Conservation (phyloP, 2,329 filamentous ascomycete species). For the Diaporthe citrichinensis region DNA sequence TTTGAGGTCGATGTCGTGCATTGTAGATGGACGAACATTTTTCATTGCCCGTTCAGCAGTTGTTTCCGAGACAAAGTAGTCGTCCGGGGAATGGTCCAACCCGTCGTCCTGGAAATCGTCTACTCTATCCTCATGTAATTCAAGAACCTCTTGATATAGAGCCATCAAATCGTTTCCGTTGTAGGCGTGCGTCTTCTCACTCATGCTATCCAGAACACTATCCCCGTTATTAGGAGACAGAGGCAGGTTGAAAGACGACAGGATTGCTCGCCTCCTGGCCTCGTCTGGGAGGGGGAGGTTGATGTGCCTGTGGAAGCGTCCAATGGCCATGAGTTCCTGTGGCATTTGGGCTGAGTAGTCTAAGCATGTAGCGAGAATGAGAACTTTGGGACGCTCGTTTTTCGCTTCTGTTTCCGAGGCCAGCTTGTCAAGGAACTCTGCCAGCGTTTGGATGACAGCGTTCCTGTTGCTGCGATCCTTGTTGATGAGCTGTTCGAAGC, state of each 20-base stretch:
- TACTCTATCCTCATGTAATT: slow-evolving; percentile 37
- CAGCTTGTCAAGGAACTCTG: slow-evolving; percentile 67
- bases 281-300: slow-evolving; percentile 84
- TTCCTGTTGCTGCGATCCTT: slow-evolving; percentile 68
- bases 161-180: slow-evolving; percentile 83
- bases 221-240: slow-evolving; percentile 65
- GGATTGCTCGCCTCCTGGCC: slow-evolving; percentile 78
- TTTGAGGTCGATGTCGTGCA: slow-evolving; percentile 90
- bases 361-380: slow-evolving; percentile 82
- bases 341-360: slow-evolving; percentile 82
- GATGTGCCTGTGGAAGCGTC: slow-evolving; percentile 77
- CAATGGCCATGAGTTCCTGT: slow-evolving; percentile 72
- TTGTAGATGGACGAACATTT: slow-evolving; percentile 83
- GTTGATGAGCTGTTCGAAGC: slow-evolving; percentile 78
- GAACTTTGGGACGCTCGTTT: slow-evolving; percentile 66
- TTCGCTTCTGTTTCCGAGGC: slow-evolving; percentile 54
- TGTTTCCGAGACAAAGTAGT: slow-evolving; percentile 52
- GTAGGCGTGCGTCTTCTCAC: slow-evolving; percentile 87
- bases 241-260: slow-evolving; percentile 70
- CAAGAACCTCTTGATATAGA: slow-evolving; percentile 68
- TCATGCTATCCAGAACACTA: slow-evolving; percentile 70
- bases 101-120: slow-evolving; percentile 22
- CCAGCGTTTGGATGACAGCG: slow-evolving; percentile 65
- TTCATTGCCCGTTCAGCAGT: slow-evolving; percentile 78
- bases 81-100: background rate